These are phyloP conservation scores for Cyclotella cryptica DNA, from an alignment of 108 stramenopile genomes.

Conservation along the genomic window DNA sequence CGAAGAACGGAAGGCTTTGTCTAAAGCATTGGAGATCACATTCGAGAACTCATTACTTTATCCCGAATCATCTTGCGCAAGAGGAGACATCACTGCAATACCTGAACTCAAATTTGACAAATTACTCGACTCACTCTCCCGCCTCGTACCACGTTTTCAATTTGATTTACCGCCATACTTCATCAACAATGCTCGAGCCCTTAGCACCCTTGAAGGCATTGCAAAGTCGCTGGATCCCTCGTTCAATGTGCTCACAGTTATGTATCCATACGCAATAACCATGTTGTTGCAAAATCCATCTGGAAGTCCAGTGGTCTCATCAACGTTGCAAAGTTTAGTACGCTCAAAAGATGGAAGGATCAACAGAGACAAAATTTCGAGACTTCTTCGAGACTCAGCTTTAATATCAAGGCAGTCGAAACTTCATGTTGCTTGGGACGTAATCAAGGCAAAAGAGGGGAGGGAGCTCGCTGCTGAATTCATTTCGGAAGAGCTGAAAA, in stretches of 20 bases:
- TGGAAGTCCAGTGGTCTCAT: conserved; percentile 60
- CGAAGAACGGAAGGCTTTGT: conserved; percentile 55
- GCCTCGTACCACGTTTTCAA: conserved; percentile 77
- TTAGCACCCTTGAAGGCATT: conserved; percentile 78
- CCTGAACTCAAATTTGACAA: conserved; percentile 80
- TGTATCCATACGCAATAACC: conserved; percentile 75
- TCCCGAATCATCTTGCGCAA: conserved; percentile 1
- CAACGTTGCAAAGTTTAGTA: conserved; percentile 60
- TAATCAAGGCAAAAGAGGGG: conserved; percentile 59
- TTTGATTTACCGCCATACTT: conserved; percentile 83
- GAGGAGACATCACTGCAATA: conserved; percentile 41
- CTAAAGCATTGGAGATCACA: conserved; percentile 54
- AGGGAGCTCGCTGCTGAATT: conserved; percentile 46
- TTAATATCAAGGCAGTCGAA: conserved; percentile 61
- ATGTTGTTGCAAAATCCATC: conserved; percentile 69
- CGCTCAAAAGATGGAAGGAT: conserved; percentile 54
- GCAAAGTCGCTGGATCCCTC: conserved; percentile 70
- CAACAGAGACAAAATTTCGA: conserved; percentile 49
- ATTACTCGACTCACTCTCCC: conserved; percentile 62
- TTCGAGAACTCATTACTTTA: conserved; percentile 60
- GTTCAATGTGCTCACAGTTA: conserved; percentile 72
- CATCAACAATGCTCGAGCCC: conserved; percentile 75
- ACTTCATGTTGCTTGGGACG: conserved; percentile 61
- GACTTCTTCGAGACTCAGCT: conserved; percentile 63
- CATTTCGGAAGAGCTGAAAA: conserved; percentile 39